Percentiles rank a stretch among this genome's conserved stretches.
Conservation (phyloP, 2,329 filamentous ascomycete species). For the Monosporascus sp. region DNA sequence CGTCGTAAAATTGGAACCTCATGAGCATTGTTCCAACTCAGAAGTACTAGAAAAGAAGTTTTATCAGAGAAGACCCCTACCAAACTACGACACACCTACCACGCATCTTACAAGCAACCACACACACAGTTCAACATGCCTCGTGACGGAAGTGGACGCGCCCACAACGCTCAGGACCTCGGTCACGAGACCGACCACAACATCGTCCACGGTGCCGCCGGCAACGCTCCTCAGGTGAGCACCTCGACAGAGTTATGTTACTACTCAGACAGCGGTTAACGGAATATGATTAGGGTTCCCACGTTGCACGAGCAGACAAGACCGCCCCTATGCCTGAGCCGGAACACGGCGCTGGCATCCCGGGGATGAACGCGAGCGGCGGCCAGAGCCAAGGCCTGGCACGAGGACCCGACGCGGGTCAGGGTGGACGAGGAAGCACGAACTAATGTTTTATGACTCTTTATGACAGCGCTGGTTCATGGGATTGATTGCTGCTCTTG, state of each 20-base stretch:
- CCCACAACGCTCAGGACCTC: slow-evolving; percentile 36
- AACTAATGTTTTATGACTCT: not conserved
- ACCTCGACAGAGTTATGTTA: no score
- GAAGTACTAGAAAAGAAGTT: no score
- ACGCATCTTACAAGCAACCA: not conserved
- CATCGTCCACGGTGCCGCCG: slow-evolving; percentile 39
- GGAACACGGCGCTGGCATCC: slow-evolving; percentile 39
- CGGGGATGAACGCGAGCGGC: slow-evolving; percentile 37
- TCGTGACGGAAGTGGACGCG: slow-evolving; percentile 44
- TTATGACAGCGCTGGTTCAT: no score
- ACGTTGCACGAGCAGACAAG: slow-evolving; percentile 45
- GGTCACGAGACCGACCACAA: slow-evolving; percentile 32
- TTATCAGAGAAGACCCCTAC: not conserved
- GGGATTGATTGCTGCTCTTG: no score
- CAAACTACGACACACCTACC: not conserved
- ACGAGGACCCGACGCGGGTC: slow-evolving; percentile 34
- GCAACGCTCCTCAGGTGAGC: slow-evolving; percentile 31
- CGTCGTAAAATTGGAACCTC: not conserved
- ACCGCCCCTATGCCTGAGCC: slow-evolving; percentile 42
- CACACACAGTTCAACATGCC: slow-evolving; percentile 36
- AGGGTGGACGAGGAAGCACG: slow-evolving; percentile 27
- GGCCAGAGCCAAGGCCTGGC: slow-evolving; percentile 39
- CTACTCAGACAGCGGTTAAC: not conserved
- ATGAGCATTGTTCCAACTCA: not conserved
- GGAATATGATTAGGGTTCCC: slow-evolving; percentile 13